phyloP scores from a whole-genome alignment of 345 rosid species.

The Rhizophora mangle region DNA sequence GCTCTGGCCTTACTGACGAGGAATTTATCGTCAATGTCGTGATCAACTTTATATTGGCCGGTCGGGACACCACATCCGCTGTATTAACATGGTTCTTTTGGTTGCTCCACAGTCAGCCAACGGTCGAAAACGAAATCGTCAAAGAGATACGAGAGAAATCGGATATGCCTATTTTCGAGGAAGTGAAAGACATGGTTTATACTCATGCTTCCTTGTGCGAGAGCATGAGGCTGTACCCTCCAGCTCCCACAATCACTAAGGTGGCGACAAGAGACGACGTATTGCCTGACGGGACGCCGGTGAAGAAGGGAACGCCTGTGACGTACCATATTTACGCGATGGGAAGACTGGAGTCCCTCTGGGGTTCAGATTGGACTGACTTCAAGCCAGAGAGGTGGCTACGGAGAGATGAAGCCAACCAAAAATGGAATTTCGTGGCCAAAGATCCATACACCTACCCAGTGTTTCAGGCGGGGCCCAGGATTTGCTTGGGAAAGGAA shows the following conservation, averaged over 20 bases:
- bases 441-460: constrained; percentile 27
- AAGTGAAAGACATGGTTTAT: constrained; percentile 32
- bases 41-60: constrained; percentile 60
- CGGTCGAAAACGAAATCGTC: constrained; percentile 33
- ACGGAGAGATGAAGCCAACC: constrained; percentile 15
- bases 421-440: constrained; percentile 32
- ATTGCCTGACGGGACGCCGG: constrained; percentile 47
- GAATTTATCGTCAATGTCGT: constrained; percentile 46
- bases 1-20: constrained; percentile 48
- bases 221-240: constrained; percentile 56
- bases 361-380: constrained; percentile 30
- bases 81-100: constrained; percentile 76
- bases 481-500: constrained; percentile 31
- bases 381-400: constrained; percentile 33
- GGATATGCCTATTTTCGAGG: constrained; percentile 18
- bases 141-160: constrained; percentile 38
- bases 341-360: constrained; percentile 23
- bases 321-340: constrained; percentile 39
- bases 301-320: constrained; percentile 41
- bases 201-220: constrained; percentile 51
- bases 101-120: constrained; percentile 44
- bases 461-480: constrained; percentile 33
- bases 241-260: constrained; percentile 45
- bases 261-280: constrained; percentile 28
- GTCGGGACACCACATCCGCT: constrained; percentile 70